phyloP scores from a whole-genome alignment of 306 rosid species.

The Glycine latifolia region DNA sequence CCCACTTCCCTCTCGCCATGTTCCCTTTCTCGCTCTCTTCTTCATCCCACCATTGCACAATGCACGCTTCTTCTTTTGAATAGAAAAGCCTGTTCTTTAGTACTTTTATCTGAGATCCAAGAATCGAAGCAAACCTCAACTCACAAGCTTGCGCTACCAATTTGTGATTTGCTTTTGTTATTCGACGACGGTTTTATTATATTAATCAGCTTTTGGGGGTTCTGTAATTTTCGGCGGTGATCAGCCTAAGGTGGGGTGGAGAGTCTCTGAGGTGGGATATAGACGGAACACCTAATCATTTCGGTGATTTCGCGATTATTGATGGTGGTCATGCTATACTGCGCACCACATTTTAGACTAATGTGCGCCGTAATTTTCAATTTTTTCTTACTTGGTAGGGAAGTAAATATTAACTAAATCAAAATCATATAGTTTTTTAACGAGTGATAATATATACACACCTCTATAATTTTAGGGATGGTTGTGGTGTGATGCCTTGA shows the following conservation, averaged over 20 bases:
- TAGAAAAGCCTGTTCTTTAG: neutral
- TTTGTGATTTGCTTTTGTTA: neutral
- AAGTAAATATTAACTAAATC: too few relatives aligned
- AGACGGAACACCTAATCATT: neutral
- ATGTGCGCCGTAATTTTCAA: slow-evolving; percentile 28
- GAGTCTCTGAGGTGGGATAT: neutral
- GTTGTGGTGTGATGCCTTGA: too few relatives aligned
- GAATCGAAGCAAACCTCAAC: slow-evolving; percentile 37
- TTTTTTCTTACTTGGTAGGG: too few relatives aligned
- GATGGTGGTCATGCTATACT: slow-evolving; percentile 33
- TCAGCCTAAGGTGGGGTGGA: neutral
- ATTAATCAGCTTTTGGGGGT: neutral
- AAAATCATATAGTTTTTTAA: too few relatives aligned
- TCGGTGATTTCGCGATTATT: slow-evolving; percentile 40
- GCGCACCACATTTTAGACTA: slow-evolving; percentile 26
- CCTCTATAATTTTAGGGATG: too few relatives aligned
- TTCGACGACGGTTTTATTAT: too few relatives aligned
- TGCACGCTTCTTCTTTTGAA: slow-evolving; percentile 38
- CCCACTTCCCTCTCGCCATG: slow-evolving; percentile 84
- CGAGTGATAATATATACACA: too few relatives aligned
- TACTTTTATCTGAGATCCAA: slow-evolving; percentile 18
- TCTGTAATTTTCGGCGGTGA: neutral
- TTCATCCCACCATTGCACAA: slow-evolving; percentile 70
- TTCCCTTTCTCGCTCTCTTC: slow-evolving; percentile 35
- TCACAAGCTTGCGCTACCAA: slow-evolving; percentile 1